Percentiles rank a stretch among this genome's conserved stretches.
Conservation (phyloP, 2,329 filamentous ascomycete species). For the Pseudogymnoascus sp. region DNA sequence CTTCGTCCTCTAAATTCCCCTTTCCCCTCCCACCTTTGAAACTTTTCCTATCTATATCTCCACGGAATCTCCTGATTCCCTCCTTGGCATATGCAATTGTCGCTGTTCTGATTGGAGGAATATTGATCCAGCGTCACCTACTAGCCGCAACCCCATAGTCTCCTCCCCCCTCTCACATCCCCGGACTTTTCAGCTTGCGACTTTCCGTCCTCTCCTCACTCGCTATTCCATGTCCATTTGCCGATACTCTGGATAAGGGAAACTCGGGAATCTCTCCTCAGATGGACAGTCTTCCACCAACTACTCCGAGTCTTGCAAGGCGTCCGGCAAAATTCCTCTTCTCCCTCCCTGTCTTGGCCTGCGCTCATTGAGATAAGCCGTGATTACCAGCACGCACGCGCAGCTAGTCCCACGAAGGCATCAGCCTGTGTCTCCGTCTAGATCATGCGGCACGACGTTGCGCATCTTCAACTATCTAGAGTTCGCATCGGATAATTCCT, state of each 20-base stretch:
- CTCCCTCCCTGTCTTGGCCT: neutral
- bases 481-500: slow-evolving; percentile 1
- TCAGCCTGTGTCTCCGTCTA: neutral
- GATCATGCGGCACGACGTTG: slow-evolving; percentile 1
- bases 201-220: slow-evolving; percentile 2
- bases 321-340: slow-evolving; percentile 2
- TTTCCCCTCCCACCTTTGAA: neutral
- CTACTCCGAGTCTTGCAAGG: slow-evolving; percentile 1
- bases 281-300: slow-evolving; percentile 6
- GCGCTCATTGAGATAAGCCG: neutral
- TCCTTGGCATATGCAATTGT: neutral
- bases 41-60: neutral
- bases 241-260: neutral
- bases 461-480: neutral
- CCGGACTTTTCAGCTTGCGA: neutral
- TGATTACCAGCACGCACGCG: neutral
- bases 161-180: neutral
- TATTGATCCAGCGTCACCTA: neutral
- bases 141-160: slow-evolving; percentile 6
- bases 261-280: neutral
- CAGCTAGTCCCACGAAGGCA: neutral
- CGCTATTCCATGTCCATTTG: neutral
- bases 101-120: neutral
- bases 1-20: neutral
- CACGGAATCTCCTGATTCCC: neutral